These are phyloP conservation scores for Phyllosticta citribraziliensis DNA, from an alignment of 2,329 filamentous ascomycete species.

Conservation along the genomic window DNA sequence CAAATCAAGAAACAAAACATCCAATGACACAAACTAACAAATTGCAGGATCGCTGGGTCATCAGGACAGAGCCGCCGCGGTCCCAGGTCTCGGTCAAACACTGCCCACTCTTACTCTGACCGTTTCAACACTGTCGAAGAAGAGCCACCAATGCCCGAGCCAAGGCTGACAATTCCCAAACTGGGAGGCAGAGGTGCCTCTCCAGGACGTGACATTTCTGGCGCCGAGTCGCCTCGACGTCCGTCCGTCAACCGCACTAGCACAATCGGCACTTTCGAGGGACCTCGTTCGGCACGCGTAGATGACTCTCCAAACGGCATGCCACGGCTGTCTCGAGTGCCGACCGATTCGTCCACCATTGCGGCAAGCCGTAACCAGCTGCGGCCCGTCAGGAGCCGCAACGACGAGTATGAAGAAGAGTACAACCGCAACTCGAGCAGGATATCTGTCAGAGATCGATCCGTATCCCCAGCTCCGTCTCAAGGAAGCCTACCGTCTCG, in stretches of 20 bases:
- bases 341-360: constrained; percentile 45
- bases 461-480: constrained; percentile 45
- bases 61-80: constrained; percentile 31
- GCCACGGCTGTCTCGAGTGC: constrained; percentile 40
- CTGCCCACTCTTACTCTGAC: constrained; percentile 53
- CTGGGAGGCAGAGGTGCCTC: constrained; percentile 35
- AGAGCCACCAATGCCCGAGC: constrained; percentile 42
- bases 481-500: constrained; percentile 43
- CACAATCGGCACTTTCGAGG: constrained; percentile 47
- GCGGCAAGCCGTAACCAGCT: constrained; percentile 39
- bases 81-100: constrained; percentile 51
- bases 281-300: constrained; percentile 40
- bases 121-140: constrained; percentile 49
- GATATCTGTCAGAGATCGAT: constrained; percentile 28
- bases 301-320: constrained; percentile 41
- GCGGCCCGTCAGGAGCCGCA: constrained; percentile 29
- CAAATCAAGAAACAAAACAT: not conserved
- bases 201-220: constrained; percentile 15
- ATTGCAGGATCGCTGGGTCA: constrained; percentile 16
- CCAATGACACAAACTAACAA: constrained; percentile 14
- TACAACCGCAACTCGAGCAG: constrained; percentile 20
- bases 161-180: constrained; percentile 36
- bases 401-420: constrained; percentile 25
- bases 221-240: constrained; percentile 27
- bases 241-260: constrained; percentile 36